Percentiles rank a stretch among this genome's conserved stretches.
These are phyloP conservation scores for Pterocarpus macrocarpus DNA, from an alignment of 306 rosid genomes.

Conservation along the genomic window DNA sequence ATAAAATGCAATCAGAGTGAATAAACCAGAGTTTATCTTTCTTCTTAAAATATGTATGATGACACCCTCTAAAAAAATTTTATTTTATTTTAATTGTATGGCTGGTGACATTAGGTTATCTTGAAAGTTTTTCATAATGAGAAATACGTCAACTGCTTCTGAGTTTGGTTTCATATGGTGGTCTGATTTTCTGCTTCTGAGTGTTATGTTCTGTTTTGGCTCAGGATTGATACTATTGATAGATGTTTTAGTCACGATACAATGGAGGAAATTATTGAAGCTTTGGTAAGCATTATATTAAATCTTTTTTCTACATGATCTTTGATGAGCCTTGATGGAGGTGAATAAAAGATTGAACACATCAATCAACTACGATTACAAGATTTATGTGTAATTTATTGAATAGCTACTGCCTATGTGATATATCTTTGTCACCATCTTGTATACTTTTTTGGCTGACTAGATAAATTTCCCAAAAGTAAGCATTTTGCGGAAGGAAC, in stretches of 20 bases:
- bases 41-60: slow-evolving; percentile 12
- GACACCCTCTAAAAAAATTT: background rate
- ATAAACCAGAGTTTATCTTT: slow-evolving; percentile 2
- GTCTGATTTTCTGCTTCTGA: slow-evolving; percentile 31
- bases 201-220: slow-evolving; percentile 38
- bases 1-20: background rate
- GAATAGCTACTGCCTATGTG: slow-evolving; percentile 11
- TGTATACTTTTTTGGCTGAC: slow-evolving; percentile 7
- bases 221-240: slow-evolving; percentile 77
- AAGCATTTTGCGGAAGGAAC: slow-evolving; percentile 30
- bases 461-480: slow-evolving; percentile 28
- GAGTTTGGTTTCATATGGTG: too few relatives aligned
- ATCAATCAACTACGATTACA: slow-evolving; percentile 6
- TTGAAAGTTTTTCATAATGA: background rate
- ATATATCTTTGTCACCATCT: background rate
- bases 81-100: background rate
- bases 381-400: slow-evolving; percentile 27
- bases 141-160: slow-evolving; percentile 5
- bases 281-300: slow-evolving; percentile 76
- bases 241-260: slow-evolving; percentile 88
- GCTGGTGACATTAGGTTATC: slow-evolving; percentile 3
- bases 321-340: slow-evolving; percentile 14
- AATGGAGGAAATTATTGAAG: slow-evolving; percentile 86
- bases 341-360: background rate
- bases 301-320: slow-evolving; percentile 41